Conservation (phyloP, 495 filamentous ascomycete species). For the Xeromyces bisporus region DNA sequence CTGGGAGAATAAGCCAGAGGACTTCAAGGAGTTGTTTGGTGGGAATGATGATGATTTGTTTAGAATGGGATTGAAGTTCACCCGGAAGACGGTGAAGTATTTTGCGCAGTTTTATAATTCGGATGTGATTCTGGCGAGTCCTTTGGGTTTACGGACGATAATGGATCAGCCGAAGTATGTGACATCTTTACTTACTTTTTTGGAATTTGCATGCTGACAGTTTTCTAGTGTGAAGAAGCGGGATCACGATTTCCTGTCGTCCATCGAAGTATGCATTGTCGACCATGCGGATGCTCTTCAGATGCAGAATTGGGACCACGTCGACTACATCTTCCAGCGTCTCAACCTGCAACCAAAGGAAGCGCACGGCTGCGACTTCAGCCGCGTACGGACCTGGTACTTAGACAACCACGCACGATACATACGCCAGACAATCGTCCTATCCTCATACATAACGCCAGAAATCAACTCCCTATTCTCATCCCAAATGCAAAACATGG, state of each 20-base stretch:
- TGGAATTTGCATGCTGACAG: neutral
- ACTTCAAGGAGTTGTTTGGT: conserved; percentile 78
- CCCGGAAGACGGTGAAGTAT: conserved; percentile 83
- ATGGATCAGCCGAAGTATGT: conserved; percentile 52
- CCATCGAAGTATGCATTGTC: conserved; percentile 74
- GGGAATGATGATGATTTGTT: conserved; percentile 97
- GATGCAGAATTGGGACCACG: conserved; percentile 98
- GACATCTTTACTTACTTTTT: neutral
- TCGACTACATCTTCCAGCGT: conserved; percentile 77
- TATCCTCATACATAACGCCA: conserved; percentile 71
- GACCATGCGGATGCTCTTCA: conserved; percentile 87
- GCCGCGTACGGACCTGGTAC: conserved; percentile 79
- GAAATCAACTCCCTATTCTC: conserved; percentile 70
- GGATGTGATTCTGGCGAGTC: conserved; percentile 82
- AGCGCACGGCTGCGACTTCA: conserved; percentile 86
- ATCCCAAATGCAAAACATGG: conserved; percentile 59
- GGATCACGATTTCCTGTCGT: conserved; percentile 83
- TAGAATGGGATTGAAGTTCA: conserved; percentile 83
- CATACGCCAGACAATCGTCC: conserved; percentile 68
- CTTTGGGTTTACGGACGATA: conserved; percentile 75
- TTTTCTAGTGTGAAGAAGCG: conserved; percentile 43
- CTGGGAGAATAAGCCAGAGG: conserved; percentile 58
- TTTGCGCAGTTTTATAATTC: conserved; percentile 93
- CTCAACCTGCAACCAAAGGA: conserved; percentile 82
- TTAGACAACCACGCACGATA: conserved; percentile 66